Evolutionary conservation across 768 basidiomycete genomes (phyloP).

Genomic region (Infundibulicybe gibba): DNA sequence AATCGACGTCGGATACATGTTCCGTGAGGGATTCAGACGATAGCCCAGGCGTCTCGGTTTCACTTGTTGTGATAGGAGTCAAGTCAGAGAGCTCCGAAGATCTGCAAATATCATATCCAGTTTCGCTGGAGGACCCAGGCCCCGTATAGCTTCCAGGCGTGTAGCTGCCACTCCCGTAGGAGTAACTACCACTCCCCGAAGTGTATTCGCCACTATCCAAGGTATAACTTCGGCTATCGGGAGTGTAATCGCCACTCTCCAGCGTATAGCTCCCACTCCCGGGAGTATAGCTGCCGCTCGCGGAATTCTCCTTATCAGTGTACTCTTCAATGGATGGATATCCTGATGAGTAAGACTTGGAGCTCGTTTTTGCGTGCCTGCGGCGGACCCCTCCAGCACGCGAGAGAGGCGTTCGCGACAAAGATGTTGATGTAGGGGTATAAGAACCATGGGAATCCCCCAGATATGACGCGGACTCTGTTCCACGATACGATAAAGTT

Average conservation of each 20-base stretch:
- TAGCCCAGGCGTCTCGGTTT: constrained; percentile 26
- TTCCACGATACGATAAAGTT: constrained; percentile 46
- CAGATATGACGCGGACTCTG: constrained; percentile 52
- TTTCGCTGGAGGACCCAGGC: constrained; percentile 39
- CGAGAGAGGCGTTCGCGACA: constrained; percentile 48
- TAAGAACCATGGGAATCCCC: constrained; percentile 48
- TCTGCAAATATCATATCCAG: constrained; percentile 50
- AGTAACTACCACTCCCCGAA: constrained; percentile 13
- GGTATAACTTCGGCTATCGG: constrained; percentile 9
- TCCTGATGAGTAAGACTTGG: constrained; percentile 39
- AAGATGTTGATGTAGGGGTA: constrained; percentile 38
- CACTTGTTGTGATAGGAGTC: constrained; percentile 28
- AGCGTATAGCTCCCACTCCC: constrained; percentile 23
- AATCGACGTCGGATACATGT: constrained; percentile 27
- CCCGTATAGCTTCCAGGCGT: constrained; percentile 18
- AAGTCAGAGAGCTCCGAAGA: constrained; percentile 47
- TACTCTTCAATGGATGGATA: constrained; percentile 28
- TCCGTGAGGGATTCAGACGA: constrained; percentile 26
- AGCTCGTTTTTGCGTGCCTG: constrained; percentile 35
- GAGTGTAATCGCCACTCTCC: constrained; percentile 6
- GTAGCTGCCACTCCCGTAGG: constrained; percentile 4
- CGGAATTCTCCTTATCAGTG: constrained; percentile 58
- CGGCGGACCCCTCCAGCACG: constrained; percentile 57
- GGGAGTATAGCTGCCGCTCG: constrained; percentile 18
- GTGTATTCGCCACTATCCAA: constrained; percentile 25